Evolutionary conservation across 179 eudicot species (phyloP).

Genomic region (Heliamphora pulchella): DNA sequence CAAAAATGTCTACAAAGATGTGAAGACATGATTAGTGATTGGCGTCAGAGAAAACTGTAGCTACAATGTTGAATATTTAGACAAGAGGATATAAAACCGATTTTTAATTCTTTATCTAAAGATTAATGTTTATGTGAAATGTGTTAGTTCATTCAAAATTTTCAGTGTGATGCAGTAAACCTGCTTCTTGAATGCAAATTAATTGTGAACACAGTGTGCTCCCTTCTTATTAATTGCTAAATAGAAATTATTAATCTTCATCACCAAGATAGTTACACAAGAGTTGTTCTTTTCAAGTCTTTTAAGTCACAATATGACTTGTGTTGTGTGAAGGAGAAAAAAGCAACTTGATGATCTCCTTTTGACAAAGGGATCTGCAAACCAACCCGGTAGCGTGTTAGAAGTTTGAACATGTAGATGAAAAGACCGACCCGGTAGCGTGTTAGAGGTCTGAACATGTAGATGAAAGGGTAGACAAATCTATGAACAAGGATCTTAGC

Average conservation of each 20-base stretch:
- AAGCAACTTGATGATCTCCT: neutral
- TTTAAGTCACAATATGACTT: neutral
- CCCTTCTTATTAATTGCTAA: neutral
- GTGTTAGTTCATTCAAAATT: no score
- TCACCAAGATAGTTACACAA: neutral
- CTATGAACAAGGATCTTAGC: slow-evolving; percentile 11
- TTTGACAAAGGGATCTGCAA: slow-evolving; percentile 1
- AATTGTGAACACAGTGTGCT: neutral
- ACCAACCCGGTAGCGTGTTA: slow-evolving; percentile 7
- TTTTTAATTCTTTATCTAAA: no score
- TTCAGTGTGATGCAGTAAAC: no score
- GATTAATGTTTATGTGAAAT: no score
- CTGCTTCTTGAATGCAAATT: neutral
- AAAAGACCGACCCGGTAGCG: slow-evolving; percentile 10
- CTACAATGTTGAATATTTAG: no score
- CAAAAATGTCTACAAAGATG: no score
- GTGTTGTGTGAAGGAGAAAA: neutral
- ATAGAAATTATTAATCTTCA: neutral
- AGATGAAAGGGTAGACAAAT: slow-evolving; percentile 17
- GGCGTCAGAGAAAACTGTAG: no score
- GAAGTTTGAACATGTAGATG: slow-evolving; percentile 8
- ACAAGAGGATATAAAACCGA: no score
- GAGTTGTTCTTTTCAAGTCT: neutral
- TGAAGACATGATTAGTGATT: no score
- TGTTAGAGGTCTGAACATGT: slow-evolving; percentile 6